A percentile compares a stretch with the other conserved stretches of the same genome.
phyloP scores from a whole-genome alignment of 2,329 filamentous ascomycete genomes.

The Lanzia echinophila region DNA sequence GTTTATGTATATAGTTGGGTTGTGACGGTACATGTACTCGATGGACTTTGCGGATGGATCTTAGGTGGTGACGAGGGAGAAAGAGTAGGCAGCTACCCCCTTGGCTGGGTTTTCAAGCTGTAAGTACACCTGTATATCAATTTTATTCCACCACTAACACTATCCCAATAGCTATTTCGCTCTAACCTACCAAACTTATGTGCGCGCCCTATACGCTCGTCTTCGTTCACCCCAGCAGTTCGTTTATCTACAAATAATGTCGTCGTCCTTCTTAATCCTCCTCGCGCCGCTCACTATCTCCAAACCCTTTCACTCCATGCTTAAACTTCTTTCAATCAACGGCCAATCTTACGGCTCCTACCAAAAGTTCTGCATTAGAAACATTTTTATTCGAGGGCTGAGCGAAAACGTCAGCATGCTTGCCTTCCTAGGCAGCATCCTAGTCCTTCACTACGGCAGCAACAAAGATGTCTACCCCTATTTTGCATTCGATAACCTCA shows the following conservation, averaged over 20 bases:
- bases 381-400: conserved; percentile 61
- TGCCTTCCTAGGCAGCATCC: conserved; percentile 58
- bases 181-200: conserved; percentile 65
- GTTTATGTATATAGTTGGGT: conserved; percentile 68
- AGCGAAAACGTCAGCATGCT: conserved; percentile 64
- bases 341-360: conserved; percentile 55
- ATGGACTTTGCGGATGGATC: conserved; percentile 60
- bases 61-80: conserved; percentile 59
- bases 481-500: conserved; percentile 52
- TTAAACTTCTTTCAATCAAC: conserved; percentile 49
- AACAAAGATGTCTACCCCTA: conserved; percentile 66
- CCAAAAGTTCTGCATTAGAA: conserved; percentile 58
- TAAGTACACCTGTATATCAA: conserved; percentile 32
- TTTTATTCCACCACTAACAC: background rate
- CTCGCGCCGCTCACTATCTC: conserved; percentile 60
- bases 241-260: conserved; percentile 57
- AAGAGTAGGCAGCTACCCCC: conserved; percentile 61
- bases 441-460: conserved; percentile 59
- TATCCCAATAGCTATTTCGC: conserved; percentile 45
- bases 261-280: conserved; percentile 55
- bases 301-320: conserved; percentile 47
- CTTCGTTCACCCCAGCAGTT: conserved; percentile 60
- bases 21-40: conserved; percentile 56
- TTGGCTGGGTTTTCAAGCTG: conserved; percentile 66
- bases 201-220: conserved; percentile 61